These are phyloP conservation scores for Trichoderma sp. DNA, from an alignment of 2,329 filamentous ascomycete species.

Conservation along the genomic window DNA sequence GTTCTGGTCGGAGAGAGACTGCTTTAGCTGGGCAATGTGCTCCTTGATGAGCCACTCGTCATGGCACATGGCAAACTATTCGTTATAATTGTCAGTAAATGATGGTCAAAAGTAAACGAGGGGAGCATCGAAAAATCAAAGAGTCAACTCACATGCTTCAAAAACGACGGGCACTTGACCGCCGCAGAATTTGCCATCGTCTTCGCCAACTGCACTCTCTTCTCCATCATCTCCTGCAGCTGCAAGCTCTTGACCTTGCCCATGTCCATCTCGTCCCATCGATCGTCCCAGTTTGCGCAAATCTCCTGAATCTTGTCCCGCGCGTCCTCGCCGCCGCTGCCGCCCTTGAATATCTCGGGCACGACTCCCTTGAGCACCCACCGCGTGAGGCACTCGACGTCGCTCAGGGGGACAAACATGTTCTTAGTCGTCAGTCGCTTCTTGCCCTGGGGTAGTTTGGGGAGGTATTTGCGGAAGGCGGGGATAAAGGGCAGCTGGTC, in stretches of 20 bases:
- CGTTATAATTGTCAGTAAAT: background rate
- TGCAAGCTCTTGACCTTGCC: conserved; percentile 79
- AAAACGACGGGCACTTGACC: conserved; percentile 73
- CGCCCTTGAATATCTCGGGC: conserved; percentile 61
- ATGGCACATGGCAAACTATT: conserved; percentile 92
- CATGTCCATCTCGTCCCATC: conserved; percentile 87
- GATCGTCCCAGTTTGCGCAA: conserved; percentile 73
- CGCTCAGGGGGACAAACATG: conserved; percentile 70
- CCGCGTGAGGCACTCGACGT: conserved; percentile 83
- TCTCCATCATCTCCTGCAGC: conserved; percentile 77
- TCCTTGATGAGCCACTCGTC: conserved; percentile 96
- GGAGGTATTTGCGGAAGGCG: conserved; percentile 68
- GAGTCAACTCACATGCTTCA: conserved; percentile 74
- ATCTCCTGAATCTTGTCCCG: conserved; percentile 70
- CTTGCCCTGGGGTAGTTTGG: conserved; percentile 67
- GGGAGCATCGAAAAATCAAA: background rate
- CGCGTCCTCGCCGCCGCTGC: conserved; percentile 56
- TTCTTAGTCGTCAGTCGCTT: conserved; percentile 70
- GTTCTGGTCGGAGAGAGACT: conserved; percentile 93
- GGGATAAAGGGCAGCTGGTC: conserved; percentile 85
- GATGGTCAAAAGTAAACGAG: background rate
- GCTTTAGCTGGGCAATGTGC: conserved; percentile 84
- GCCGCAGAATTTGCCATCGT: conserved; percentile 68
- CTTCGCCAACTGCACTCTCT: conserved; percentile 66
- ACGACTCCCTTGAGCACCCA: conserved; percentile 64